phyloP scores from a whole-genome alignment of 768 basidiomycete species.

The Hygrophorus pudorinus region DNA sequence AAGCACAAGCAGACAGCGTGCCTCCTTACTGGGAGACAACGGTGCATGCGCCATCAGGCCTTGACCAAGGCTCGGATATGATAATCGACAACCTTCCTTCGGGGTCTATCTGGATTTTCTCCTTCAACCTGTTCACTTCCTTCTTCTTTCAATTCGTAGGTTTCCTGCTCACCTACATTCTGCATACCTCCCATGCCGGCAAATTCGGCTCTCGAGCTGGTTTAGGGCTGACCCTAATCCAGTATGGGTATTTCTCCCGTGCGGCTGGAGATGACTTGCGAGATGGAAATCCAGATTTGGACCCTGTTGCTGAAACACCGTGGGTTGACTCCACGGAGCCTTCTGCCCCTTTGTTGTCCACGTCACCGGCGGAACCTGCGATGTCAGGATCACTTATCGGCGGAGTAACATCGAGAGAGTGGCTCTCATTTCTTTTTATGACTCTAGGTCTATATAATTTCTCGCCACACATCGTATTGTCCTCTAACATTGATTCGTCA shows the following conservation, averaged over 20 bases:
- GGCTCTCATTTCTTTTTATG: constrained; percentile 90
- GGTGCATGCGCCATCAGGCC: constrained; percentile 63
- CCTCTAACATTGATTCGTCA: constrained; percentile 16
- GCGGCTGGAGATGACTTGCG: constrained; percentile 18
- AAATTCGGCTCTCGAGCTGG: constrained; percentile 92
- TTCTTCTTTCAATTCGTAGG: constrained; percentile 97
- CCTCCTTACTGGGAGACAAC: constrained; percentile 98
- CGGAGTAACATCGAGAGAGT: constrained; percentile 57
- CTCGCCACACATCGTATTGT: not conserved
- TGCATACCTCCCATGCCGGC: constrained; percentile 86
- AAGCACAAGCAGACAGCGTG: constrained; percentile 82
- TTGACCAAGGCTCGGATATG: constrained; percentile 44
- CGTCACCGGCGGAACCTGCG: constrained; percentile 13
- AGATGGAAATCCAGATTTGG: constrained; percentile 10
- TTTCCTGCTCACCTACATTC: constrained; percentile 85
- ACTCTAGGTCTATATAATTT: constrained; percentile 47
- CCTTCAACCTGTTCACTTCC: constrained; percentile 73
- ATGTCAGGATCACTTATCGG: constrained; percentile 10
- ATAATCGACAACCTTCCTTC: constrained; percentile 89
- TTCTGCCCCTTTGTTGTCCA: constrained; percentile 4
- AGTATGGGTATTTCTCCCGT: constrained; percentile 76
- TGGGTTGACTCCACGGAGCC: not conserved
- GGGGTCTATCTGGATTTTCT: constrained; percentile 65
- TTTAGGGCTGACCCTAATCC: constrained; percentile 91
- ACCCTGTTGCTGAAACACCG: not conserved